Evolutionary conservation across 2,329 filamentous ascomycete genomes (phyloP).

Genomic region (Fusarium cicatricum): DNA sequence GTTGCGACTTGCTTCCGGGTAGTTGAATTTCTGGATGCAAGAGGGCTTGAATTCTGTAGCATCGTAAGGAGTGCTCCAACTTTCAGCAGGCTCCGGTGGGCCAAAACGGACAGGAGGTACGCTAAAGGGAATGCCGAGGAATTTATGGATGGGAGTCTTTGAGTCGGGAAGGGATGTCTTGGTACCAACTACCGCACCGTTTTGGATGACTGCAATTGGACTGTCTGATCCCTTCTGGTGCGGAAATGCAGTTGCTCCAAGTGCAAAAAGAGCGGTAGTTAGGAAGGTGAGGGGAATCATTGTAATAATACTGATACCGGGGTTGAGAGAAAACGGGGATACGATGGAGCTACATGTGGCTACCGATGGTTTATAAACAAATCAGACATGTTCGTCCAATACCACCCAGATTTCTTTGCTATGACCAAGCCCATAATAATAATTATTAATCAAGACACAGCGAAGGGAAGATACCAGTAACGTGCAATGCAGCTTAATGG

Average conservation of each 20-base stretch:
- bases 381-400: too few relatives aligned
- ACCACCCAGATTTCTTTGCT: too few relatives aligned
- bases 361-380: too few relatives aligned
- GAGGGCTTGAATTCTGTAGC: slow-evolving; percentile 36
- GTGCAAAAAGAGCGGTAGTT: not conserved
- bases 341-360: too few relatives aligned
- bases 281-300: slow-evolving; percentile 18
- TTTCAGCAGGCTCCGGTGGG: slow-evolving; percentile 22
- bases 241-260: not conserved
- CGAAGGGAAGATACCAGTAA: not conserved
- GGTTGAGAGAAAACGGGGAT: not conserved
- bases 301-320: not conserved
- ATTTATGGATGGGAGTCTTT: slow-evolving; percentile 36
- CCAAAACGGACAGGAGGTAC: slow-evolving; percentile 40
- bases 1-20: slow-evolving; percentile 24
- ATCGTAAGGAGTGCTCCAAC: slow-evolving; percentile 36
- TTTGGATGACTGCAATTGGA: slow-evolving; percentile 32
- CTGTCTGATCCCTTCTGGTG: not conserved
- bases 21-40: slow-evolving; percentile 41
- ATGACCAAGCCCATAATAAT: too few relatives aligned
- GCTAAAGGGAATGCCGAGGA: slow-evolving; percentile 45
- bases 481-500: not conserved
- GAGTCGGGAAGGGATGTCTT: slow-evolving; percentile 25
- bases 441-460: too few relatives aligned
- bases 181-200: slow-evolving; percentile 28